Evolutionary conservation across 2,329 filamentous ascomycete genomes (phyloP), one percentile per base, ranked within the genome.

Genomic region (Periconia sp.): DNA sequence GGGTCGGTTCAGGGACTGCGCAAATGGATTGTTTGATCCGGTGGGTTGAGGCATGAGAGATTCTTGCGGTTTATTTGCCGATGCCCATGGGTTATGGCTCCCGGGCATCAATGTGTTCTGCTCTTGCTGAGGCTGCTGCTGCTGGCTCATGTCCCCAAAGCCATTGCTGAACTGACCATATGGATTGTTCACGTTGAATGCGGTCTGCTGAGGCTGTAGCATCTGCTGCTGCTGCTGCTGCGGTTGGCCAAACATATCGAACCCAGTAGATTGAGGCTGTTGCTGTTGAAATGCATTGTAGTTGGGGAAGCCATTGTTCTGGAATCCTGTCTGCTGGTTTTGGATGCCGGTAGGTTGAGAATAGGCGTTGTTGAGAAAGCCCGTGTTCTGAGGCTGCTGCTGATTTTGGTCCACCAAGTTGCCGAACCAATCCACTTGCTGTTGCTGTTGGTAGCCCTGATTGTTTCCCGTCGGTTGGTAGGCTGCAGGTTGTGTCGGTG

Each of bases 21-120:
- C 93, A 69, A 99, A 99, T 2, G 94, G 94, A 71, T 99, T 99
- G 80, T 99, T 99, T 15, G 94, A 97, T 45, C 94, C 94, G 2
- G 94, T 99, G 3, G 90, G 88, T 70, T 91, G 89, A 5, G 92
- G 89, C 70, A 89, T 87, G 58, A 97, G 76, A 1, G 87, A 76
- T 49, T 89, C 82, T n/a, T 85, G 79, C 43, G 84, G 79, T 58
- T 83, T 83, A 47, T 72, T 69, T 10, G 65, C 65, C 33, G 33
- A 14, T 20, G 91, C 89, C 91, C 93, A 99, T 0, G 94, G 94
- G 72, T 99, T 99, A 78, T 97, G 95, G 74, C 85, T 95, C 35
- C 92, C 92, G 20, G 92, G 81, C 58, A 91, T 88, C 18, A 87
- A 80, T 18, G 84, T 80, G 47, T 84, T 79, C 67, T 87, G 89